Evolutionary conservation across 148 eudicot species (phyloP).

Genomic region (Silene uniflora): DNA sequence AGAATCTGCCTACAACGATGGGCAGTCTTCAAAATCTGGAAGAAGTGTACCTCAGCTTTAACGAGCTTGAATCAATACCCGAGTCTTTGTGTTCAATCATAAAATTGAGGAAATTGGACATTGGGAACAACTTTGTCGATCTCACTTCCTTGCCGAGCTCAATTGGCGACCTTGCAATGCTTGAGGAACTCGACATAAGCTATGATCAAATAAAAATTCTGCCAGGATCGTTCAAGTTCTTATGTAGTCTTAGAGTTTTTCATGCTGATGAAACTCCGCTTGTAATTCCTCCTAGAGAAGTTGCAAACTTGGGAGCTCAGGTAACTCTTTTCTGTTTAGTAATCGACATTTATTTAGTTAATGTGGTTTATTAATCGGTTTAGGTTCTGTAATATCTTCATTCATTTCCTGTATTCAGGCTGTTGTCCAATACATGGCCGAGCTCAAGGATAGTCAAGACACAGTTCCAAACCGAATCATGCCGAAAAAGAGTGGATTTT

Average conservation of each 20-base stretch:
- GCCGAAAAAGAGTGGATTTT: constrained; percentile 45
- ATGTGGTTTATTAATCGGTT: no score
- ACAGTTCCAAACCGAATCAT: constrained; percentile 16
- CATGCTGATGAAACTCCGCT: constrained; percentile 67
- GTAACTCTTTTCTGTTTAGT: no score
- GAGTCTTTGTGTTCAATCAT: constrained; percentile 52
- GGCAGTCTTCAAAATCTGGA: constrained; percentile 41
- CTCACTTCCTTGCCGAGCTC: constrained; percentile 55
- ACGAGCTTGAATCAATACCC: constrained; percentile 59
- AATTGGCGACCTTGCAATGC: constrained; percentile 59
- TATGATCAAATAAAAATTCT: constrained; percentile 56
- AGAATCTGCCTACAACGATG: constrained; percentile 57
- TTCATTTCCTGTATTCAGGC: constrained; percentile 39
- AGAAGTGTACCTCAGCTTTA: constrained; percentile 65
- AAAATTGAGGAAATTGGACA: constrained; percentile 49
- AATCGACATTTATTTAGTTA: no score
- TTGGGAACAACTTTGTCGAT: constrained; percentile 74
- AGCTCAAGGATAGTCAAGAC: constrained; percentile 33
- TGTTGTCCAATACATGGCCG: constrained; percentile 61
- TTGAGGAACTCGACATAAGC: constrained; percentile 66
- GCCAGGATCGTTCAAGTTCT: constrained; percentile 59
- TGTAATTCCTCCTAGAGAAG: constrained; percentile 55
- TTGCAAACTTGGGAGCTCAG: constrained; percentile 55
- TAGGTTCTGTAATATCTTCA: constrained; percentile 8
- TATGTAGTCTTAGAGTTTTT: constrained; percentile 47